Evolutionary conservation across 2,329 filamentous ascomycete genomes (phyloP).

Genomic region (Bipolaris cookei): DNA sequence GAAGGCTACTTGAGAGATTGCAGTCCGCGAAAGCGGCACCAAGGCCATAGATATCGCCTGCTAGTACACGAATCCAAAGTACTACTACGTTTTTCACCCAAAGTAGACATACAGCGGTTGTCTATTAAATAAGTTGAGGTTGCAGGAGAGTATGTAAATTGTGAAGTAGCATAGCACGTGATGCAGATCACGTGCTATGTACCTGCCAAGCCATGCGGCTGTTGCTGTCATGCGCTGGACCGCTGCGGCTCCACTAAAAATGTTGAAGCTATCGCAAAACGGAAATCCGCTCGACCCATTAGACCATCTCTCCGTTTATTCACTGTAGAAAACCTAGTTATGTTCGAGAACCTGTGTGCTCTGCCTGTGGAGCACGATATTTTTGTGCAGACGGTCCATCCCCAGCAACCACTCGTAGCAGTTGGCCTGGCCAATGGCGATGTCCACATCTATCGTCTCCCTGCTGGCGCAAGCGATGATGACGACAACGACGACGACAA

Average conservation of each 20-base stretch:
- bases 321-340: conserved; percentile 46
- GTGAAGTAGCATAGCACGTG: neutral
- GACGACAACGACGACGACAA: conserved; percentile 53
- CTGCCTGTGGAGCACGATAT: conserved; percentile 85
- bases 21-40: too few relatives aligned
- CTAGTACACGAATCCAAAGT: too few relatives aligned
- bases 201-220: conserved; percentile 29
- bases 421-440: conserved; percentile 86
- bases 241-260: conserved; percentile 34
- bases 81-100: too few relatives aligned
- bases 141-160: neutral
- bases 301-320: neutral
- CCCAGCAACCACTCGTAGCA: conserved; percentile 80
- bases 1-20: too few relatives aligned
- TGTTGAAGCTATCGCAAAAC: conserved; percentile 22
- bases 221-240: conserved; percentile 16
- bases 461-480: conserved; percentile 59
- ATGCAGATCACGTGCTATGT: neutral
- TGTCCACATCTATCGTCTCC: conserved; percentile 81
- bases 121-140: neutral
- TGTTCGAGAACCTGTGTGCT: conserved; percentile 93
- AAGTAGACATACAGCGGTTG: neutral
- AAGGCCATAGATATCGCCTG: too few relatives aligned
- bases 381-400: conserved; percentile 87
- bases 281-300: conserved; percentile 1